phyloP scores from a whole-genome alignment of 176 grass and related monocot species.

The Miscanthus lutarioriparius region DNA sequence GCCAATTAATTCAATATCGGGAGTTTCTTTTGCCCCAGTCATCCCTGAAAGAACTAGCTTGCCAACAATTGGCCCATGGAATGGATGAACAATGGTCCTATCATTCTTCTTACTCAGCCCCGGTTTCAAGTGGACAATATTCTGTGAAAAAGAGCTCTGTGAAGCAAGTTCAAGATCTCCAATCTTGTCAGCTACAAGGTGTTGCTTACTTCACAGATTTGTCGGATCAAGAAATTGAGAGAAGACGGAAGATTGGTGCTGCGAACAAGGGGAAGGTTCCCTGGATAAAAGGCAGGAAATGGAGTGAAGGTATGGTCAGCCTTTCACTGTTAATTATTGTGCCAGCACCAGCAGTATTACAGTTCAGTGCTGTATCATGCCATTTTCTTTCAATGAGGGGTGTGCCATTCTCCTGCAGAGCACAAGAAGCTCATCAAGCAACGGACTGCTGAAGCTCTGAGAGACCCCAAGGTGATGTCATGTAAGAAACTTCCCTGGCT shows the following conservation, averaged over 20 bases:
- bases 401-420: conserved; percentile 47
- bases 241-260: conserved; percentile 77
- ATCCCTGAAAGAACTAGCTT: conserved; percentile 16
- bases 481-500: conserved; percentile 61
- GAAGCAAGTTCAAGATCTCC: neutral
- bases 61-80: neutral
- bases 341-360: conserved; percentile 1
- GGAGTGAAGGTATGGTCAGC: conserved; percentile 50
- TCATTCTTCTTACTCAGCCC: neutral
- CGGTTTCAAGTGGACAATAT: conserved; percentile 8
- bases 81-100: conserved; percentile 9
- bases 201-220: conserved; percentile 11
- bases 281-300: conserved; percentile 78
- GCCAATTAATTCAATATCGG: neutral
- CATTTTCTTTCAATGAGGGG: conserved; percentile 21
- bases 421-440: conserved; percentile 67
- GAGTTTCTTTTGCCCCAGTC: conserved; percentile 13
- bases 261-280: conserved; percentile 75
- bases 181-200: neutral
- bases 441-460: conserved; percentile 66
- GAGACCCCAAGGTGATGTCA: conserved; percentile 98
- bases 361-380: neutral
- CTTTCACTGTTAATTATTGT: neutral
- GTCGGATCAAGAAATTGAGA: conserved; percentile 61
- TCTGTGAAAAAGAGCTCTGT: neutral